Percentiles rank a stretch among this genome's conserved stretches.
Conservation (phyloP, 2,329 filamentous ascomycete genomes). For the Claviceps cyperi region DNA sequence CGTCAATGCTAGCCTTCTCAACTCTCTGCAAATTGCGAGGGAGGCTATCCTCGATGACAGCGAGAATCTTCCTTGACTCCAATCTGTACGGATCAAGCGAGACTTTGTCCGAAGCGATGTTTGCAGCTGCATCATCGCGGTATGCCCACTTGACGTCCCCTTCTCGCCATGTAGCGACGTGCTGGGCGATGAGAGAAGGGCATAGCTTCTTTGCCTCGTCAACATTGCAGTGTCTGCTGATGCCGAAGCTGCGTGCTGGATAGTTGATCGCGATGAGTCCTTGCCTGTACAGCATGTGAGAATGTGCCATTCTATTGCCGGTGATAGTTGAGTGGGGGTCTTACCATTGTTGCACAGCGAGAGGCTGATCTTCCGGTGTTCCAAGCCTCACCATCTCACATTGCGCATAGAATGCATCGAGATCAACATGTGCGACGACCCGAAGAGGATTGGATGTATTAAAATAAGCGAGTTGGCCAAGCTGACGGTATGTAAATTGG, state of each 20-base stretch:
- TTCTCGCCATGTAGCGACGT: conserved; percentile 90
- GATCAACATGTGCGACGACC: conserved; percentile 80
- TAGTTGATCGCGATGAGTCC: conserved; percentile 96
- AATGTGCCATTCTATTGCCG: background rate
- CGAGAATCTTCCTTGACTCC: conserved; percentile 70
- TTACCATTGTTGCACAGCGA: conserved; percentile 88
- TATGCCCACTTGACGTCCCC: conserved; percentile 90
- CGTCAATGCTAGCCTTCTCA: conserved; percentile 91
- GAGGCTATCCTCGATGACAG: conserved; percentile 59
- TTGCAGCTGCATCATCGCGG: conserved; percentile 60
- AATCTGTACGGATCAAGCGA: conserved; percentile 83
- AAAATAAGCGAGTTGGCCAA: conserved; percentile 59
- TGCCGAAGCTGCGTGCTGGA: conserved; percentile 65
- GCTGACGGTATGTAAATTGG: conserved; percentile 71
- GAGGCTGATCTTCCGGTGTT: conserved; percentile 57
- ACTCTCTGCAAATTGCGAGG: conserved; percentile 54
- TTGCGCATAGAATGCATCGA: conserved; percentile 96
- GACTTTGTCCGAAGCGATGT: conserved; percentile 83
- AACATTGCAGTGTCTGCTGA: conserved; percentile 65
- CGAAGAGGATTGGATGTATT: conserved; percentile 64
- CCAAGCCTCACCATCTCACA: conserved; percentile 84
- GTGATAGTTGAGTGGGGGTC: conserved; percentile 2
- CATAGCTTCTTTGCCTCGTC: conserved; percentile 77
- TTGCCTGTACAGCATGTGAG: conserved; percentile 40
- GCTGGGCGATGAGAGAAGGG: conserved; percentile 70